These are phyloP conservation scores for Trypanosoma mega DNA, from an alignment of 208 protist species.

Conservation along the genomic window DNA sequence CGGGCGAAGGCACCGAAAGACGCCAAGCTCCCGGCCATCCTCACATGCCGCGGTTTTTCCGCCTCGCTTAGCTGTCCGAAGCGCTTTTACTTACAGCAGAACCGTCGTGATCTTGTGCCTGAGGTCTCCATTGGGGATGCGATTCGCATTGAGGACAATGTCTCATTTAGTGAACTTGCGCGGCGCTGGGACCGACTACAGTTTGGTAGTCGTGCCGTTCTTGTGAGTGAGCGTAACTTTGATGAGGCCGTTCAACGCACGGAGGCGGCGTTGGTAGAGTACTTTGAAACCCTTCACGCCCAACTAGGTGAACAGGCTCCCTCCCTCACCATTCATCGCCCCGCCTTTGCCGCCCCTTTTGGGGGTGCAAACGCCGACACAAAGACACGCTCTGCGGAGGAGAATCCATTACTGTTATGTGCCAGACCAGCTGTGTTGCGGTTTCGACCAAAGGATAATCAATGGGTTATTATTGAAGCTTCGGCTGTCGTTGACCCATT, in stretches of 20 bases:
- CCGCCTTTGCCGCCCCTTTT: conserved; percentile 73
- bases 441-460: conserved; percentile 86
- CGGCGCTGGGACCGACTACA: conserved; percentile 85
- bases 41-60: conserved; percentile 65
- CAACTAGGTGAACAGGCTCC: conserved; percentile 80
- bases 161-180: conserved; percentile 86
- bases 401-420: conserved; percentile 37
- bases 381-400: background rate
- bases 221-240: conserved; percentile 66
- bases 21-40: conserved; percentile 11
- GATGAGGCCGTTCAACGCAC: conserved; percentile 68
- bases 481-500: conserved; percentile 74
- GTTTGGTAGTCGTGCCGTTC: conserved; percentile 80
- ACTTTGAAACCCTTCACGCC: conserved; percentile 77
- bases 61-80: conserved; percentile 81
- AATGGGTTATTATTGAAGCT: conserved; percentile 87
- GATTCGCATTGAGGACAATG: conserved; percentile 80
- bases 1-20: background rate
- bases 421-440: conserved; percentile 72
- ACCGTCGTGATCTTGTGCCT: conserved; percentile 56
- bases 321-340: conserved; percentile 79
- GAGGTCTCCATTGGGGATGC: conserved; percentile 71
- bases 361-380: background rate
- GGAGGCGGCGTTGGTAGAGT: conserved; percentile 63
- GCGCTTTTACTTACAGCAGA: conserved; percentile 80